A percentile compares a stretch with the other conserved stretches of the same genome.
Evolutionary conservation across 2,329 filamentous ascomycete species (phyloP).

Genomic region (Scorias spongiosa): DNA sequence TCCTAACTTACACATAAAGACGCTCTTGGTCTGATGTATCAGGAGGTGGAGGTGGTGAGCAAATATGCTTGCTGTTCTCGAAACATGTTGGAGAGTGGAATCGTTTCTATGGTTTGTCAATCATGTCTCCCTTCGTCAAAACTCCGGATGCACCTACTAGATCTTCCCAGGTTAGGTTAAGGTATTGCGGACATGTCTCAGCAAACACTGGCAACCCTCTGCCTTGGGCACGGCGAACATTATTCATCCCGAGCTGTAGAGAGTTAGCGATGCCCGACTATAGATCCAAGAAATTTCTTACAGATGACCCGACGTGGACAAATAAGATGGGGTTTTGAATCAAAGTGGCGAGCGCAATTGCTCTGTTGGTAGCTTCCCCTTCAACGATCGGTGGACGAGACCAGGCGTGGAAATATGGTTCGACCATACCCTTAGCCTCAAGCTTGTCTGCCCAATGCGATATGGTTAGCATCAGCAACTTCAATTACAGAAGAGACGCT

Average conservation of each 20-base stretch:
- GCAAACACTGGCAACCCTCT: constrained; percentile 21
- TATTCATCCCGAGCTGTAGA: constrained; percentile 1
- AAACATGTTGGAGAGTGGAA: too few relatives aligned
- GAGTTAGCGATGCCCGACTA: too few relatives aligned
- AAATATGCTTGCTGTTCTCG: too few relatives aligned
- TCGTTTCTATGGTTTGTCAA: too few relatives aligned
- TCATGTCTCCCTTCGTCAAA: too few relatives aligned
- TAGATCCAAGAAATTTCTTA: too few relatives aligned
- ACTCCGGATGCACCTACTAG: too few relatives aligned
- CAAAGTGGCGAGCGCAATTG: constrained; percentile 34
- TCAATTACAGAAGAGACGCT: too few relatives aligned
- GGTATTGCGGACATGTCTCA: constrained; percentile 24
- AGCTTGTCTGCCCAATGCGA: constrained; percentile 7
- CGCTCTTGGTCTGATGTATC: too few relatives aligned
- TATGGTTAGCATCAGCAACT: too few relatives aligned
- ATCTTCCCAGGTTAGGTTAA: constrained; percentile 19
- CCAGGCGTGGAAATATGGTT: constrained; percentile 32
- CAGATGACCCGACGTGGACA: constrained; percentile 15
- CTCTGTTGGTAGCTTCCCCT: constrained; percentile 35
- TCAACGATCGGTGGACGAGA: constrained; percentile 32
- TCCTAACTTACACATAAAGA: too few relatives aligned
- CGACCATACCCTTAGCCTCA: constrained; percentile 24
- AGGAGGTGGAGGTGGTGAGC: too few relatives aligned
- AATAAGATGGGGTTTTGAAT: constrained; percentile 38
- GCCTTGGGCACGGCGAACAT: constrained; percentile 21